Conservation (phyloP, 2,329 filamentous ascomycete species). For the Amesomyces nigricolor region DNA sequence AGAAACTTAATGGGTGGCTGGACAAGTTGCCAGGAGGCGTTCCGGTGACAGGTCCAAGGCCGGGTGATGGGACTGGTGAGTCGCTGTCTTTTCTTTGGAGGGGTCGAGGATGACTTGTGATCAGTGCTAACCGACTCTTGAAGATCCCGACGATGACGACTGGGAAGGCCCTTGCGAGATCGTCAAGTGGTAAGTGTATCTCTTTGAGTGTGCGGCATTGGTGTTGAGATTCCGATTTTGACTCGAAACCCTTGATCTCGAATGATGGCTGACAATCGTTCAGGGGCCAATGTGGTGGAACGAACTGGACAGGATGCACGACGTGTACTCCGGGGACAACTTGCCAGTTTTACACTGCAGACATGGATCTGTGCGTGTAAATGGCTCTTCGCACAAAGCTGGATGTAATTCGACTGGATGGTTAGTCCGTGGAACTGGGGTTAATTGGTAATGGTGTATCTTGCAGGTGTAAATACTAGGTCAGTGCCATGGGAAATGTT, state of each 20-base stretch:
- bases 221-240: no score
- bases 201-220: no score
- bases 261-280: background rate
- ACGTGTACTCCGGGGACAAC: conserved; percentile 15
- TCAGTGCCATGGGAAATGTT: no score
- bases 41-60: conserved; percentile 14
- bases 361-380: conserved; percentile 14
- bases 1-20: conserved; percentile 16
- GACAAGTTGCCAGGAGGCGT: conserved; percentile 10
- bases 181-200: conserved; percentile 6
- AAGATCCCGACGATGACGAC: background rate
- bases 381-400: no score
- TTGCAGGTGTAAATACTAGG: no score
- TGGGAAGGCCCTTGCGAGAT: conserved; percentile 1
- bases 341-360: conserved; percentile 14
- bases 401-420: no score
- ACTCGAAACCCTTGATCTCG: no score
- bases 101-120: background rate
- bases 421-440: no score
- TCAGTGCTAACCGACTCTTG: background rate
- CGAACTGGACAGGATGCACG: conserved; percentile 13
- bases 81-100: background rate
- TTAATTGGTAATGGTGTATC: no score
- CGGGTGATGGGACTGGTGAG: conserved; percentile 5
- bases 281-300: conserved; percentile 18